Percentiles rank a stretch among this genome's conserved stretches.
These are phyloP conservation scores for Rachicladosporium sp. DNA, from an alignment of 2,329 filamentous ascomycete genomes.

Conservation along the genomic window DNA sequence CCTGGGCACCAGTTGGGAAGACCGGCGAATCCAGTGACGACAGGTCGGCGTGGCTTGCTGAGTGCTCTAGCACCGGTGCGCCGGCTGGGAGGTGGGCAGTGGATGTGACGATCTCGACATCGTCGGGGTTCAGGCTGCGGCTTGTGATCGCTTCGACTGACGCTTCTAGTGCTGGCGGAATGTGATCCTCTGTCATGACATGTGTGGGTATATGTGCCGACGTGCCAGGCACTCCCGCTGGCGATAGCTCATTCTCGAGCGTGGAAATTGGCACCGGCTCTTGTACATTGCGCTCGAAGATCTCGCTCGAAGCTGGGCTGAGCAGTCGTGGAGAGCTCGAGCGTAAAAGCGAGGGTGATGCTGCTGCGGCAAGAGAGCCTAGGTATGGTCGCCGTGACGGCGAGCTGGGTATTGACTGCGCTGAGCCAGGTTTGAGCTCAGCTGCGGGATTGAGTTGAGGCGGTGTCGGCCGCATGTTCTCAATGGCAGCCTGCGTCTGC, in stretches of 20 bases:
- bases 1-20: constrained; percentile 3
- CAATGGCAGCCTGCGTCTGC: constrained; percentile 6
- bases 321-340: constrained; percentile 62
- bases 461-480: constrained; percentile 6
- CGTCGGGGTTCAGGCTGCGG: constrained; percentile 68
- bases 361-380: constrained; percentile 9
- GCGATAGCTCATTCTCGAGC: constrained; percentile 55
- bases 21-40: constrained; percentile 12
- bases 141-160: constrained; percentile 89
- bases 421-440: constrained; percentile 5
- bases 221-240: constrained; percentile 35
- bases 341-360: constrained; percentile 36
- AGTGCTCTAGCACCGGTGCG: constrained; percentile 41
- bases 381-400: constrained; percentile 15
- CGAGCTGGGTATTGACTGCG: constrained; percentile 12
- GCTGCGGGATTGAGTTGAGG: not conserved
- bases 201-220: constrained; percentile 61
- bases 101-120: constrained; percentile 87
- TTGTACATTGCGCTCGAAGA: constrained; percentile 92
- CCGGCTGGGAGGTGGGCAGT: constrained; percentile 69
- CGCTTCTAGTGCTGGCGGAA: constrained; percentile 81
- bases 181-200: constrained; percentile 87
- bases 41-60: constrained; percentile 18
- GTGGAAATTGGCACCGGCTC: constrained; percentile 44
- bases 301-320: constrained; percentile 63